A percentile compares a stretch with the other conserved stretches of the same genome.
Conservation (phyloP, 2,329 filamentous ascomycete genomes). For the Tothia fuscella region DNA sequence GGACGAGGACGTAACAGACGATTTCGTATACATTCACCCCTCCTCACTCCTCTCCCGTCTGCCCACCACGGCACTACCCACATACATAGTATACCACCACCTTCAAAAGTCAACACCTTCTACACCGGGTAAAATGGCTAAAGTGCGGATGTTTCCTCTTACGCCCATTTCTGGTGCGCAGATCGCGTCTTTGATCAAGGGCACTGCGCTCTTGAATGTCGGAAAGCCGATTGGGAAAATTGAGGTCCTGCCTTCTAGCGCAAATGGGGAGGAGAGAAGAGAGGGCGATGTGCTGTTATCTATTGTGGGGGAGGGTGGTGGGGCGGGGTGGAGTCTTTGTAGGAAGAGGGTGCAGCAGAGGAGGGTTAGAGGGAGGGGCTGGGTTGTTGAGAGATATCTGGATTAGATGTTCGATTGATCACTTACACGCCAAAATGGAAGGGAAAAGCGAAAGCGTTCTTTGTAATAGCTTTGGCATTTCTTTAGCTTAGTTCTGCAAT, state of each 20-base stretch:
- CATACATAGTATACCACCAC: slow-evolving; percentile 78
- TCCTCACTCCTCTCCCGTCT: slow-evolving; percentile 64
- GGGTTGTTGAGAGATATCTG: slow-evolving; percentile 50
- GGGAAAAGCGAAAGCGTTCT: no score
- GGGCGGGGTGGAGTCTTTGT: slow-evolving; percentile 71
- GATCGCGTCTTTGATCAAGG: slow-evolving; percentile 66
- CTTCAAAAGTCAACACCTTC: slow-evolving; percentile 57
- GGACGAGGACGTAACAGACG: slow-evolving; percentile 35
- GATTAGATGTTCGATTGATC: no score
- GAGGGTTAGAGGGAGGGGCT: slow-evolving; percentile 59
- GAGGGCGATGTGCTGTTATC: slow-evolving; percentile 78
- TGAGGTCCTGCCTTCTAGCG: slow-evolving; percentile 31
- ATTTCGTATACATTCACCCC: slow-evolving; percentile 78
- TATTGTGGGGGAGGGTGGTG: slow-evolving; percentile 55
- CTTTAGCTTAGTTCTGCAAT: no score
- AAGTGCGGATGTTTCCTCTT: slow-evolving; percentile 78
- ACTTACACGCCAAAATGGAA: no score
- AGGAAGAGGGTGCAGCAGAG: slow-evolving; percentile 74
- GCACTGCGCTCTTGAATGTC: slow-evolving; percentile 53
- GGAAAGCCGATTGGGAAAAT: slow-evolving; percentile 11
- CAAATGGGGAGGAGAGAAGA: slow-evolving; percentile 40
- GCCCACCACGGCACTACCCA: slow-evolving; percentile 61
- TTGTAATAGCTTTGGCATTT: no score
- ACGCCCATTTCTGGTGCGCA: slow-evolving; percentile 67
- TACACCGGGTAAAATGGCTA: slow-evolving; percentile 26